Evolutionary conservation across 2,329 filamentous ascomycete species (phyloP).

Genomic region (Ilyonectria robusta): DNA sequence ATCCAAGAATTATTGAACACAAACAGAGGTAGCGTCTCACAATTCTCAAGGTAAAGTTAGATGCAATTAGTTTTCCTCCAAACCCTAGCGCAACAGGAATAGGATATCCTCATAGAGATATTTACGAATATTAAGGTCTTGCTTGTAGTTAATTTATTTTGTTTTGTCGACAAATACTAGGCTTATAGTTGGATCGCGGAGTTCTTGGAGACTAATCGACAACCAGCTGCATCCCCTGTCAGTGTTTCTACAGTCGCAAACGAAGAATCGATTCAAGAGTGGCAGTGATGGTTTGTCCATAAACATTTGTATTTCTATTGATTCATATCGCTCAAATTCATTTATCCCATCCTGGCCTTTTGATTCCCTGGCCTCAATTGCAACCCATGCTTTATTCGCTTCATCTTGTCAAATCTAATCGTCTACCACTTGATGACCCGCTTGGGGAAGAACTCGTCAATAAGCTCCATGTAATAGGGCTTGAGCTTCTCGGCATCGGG

Average conservation of each 20-base stretch:
- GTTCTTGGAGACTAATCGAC: no score
- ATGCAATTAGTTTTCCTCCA: no score
- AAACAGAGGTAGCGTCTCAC: no score
- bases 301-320: slow-evolving; percentile 12
- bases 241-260: neutral
- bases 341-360: slow-evolving; percentile 21
- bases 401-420: slow-evolving; percentile 3
- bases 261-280: neutral
- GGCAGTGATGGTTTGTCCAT: slow-evolving; percentile 6
- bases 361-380: slow-evolving; percentile 18
- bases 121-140: no score
- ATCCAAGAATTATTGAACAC: no score
- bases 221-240: no score
- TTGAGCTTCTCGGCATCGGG: slow-evolving; percentile 84
- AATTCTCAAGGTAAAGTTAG: no score
- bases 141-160: no score
- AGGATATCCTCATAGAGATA: no score
- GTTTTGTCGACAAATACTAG: no score
- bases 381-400: slow-evolving; percentile 20
- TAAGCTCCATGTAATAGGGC: slow-evolving; percentile 61
- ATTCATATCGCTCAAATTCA: slow-evolving; percentile 31
- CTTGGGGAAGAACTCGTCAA: slow-evolving; percentile 60
- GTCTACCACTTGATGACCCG: slow-evolving; percentile 56
- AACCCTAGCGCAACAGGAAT: no score
- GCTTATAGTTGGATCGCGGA: no score